These are phyloP conservation scores for Staphylotrichum tortipilum DNA, from an alignment of 495 filamentous ascomycete species.

Conservation along the genomic window DNA sequence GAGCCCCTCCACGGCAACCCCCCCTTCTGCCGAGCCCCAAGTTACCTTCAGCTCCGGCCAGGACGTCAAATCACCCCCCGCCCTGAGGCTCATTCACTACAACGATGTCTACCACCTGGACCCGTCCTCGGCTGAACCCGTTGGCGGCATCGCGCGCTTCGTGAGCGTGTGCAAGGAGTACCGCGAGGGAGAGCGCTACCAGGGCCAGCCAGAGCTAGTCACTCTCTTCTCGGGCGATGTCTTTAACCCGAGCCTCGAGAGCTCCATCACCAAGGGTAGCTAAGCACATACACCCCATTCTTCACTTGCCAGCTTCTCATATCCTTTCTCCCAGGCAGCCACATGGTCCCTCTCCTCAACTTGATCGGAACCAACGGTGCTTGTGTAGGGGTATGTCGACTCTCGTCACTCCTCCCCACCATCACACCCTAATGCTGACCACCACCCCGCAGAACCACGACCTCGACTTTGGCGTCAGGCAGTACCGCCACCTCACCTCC, in stretches of 20 bases:
- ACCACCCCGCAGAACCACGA: slow-evolving; percentile 62
- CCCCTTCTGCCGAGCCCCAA: slow-evolving; percentile 13
- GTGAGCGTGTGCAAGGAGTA: slow-evolving; percentile 71
- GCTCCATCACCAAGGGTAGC: slow-evolving; percentile 71
- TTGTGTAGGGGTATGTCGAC: slow-evolving; percentile 63
- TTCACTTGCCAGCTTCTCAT: neutral
- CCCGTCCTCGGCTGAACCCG: slow-evolving; percentile 61
- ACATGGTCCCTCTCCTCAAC: slow-evolving; percentile 88
- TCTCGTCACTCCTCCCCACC: neutral
- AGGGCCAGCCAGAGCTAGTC: slow-evolving; percentile 53
- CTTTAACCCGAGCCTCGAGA: slow-evolving; percentile 84
- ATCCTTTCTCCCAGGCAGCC: slow-evolving; percentile 41
- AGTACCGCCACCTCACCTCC: slow-evolving; percentile 61
- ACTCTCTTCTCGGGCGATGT: slow-evolving; percentile 89
- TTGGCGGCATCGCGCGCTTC: slow-evolving; percentile 72
- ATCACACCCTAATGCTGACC: neutral
- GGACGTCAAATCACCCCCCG: slow-evolving; percentile 40
- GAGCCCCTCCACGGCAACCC: slow-evolving; percentile 2
- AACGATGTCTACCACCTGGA: slow-evolving; percentile 92
- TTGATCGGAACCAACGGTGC: slow-evolving; percentile 64
- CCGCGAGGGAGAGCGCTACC: slow-evolving; percentile 47
- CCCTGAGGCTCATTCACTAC: slow-evolving; percentile 75
- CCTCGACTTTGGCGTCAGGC: slow-evolving; percentile 81
- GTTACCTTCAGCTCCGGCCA: slow-evolving; percentile 47
- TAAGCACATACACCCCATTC: neutral